Percentiles rank a stretch among this genome's conserved stretches.
phyloP scores from a whole-genome alignment of 371 early-diverging fungal genomes.

The Mortierella sp. region DNA sequence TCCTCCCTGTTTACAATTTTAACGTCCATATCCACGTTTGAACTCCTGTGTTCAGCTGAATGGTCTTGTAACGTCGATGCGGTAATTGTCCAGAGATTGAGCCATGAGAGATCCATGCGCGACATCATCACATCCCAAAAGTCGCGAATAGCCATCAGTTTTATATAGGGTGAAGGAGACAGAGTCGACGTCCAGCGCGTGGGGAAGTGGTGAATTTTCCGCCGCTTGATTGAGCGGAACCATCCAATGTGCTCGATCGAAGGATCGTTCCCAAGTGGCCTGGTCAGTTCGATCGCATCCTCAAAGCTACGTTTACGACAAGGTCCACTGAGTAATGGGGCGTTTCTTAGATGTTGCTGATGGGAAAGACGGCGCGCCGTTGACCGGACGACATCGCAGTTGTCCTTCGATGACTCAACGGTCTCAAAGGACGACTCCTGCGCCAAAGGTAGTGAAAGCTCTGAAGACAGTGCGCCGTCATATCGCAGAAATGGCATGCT shows the following conservation, averaged over 20 bases:
- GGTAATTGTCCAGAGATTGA: neutral
- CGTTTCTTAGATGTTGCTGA: neutral
- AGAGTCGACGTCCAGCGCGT: slow-evolving; percentile 45
- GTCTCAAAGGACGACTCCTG: no score
- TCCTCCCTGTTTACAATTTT: no score
- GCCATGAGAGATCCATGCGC: slow-evolving; percentile 39
- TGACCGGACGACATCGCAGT: neutral
- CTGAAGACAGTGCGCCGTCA: no score
- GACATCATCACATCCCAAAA: slow-evolving; percentile 51
- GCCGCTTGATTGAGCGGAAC: slow-evolving; percentile 46
- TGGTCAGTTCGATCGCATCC: slow-evolving; percentile 38
- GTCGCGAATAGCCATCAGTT: slow-evolving; percentile 33
- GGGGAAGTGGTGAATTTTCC: slow-evolving; percentile 52
- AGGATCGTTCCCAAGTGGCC: slow-evolving; percentile 18
- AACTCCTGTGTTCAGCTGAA: no score
- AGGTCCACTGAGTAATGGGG: slow-evolving; percentile 1
- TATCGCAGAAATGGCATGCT: neutral
- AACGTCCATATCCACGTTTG: no score
- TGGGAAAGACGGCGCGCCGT: neutral
- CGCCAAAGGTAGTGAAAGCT: no score
- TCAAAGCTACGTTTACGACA: slow-evolving; percentile 41
- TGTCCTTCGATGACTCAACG: neutral
- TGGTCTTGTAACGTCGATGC: neutral
- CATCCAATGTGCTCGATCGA: slow-evolving; percentile 24
- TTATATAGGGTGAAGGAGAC: slow-evolving; percentile 44